Evolutionary conservation across 148 eudicot species (phyloP).

Genomic region (Amaranthus cruentus): DNA sequence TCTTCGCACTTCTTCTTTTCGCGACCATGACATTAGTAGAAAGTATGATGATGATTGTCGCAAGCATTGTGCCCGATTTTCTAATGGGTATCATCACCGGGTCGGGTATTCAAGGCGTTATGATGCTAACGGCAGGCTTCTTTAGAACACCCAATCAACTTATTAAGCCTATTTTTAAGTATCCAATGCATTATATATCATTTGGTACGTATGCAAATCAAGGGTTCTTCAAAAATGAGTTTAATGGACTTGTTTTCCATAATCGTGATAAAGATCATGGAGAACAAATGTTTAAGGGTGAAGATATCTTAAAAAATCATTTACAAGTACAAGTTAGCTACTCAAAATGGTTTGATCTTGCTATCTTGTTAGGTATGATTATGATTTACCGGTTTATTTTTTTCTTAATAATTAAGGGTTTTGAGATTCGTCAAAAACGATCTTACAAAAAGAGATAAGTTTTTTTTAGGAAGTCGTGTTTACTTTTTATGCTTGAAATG

Average conservation of each 20-base stretch:
- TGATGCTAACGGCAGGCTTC: slow-evolving; percentile 39
- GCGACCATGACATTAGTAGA: slow-evolving; percentile 32
- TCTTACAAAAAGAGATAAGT: too few species aligned
- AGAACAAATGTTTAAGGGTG: slow-evolving; percentile 21
- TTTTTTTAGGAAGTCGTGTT: too few species aligned
- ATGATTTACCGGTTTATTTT: slow-evolving; percentile 39
- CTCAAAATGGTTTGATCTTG: slow-evolving; percentile 50
- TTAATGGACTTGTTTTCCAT: slow-evolving; percentile 27
- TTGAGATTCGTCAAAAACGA: slow-evolving; percentile 14
- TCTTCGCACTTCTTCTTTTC: slow-evolving; percentile 24
- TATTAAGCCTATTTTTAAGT: slow-evolving; percentile 32
- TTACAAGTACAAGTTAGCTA: slow-evolving; percentile 48
- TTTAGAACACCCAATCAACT: slow-evolving; percentile 35
- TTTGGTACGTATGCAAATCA: slow-evolving; percentile 33
- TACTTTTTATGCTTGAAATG: too few species aligned
- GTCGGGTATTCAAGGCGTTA: slow-evolving; percentile 40
- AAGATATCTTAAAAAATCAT: slow-evolving; percentile 27
- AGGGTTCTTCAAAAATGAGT: slow-evolving; percentile 41
- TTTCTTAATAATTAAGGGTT: slow-evolving; percentile 28
- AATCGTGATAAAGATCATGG: slow-evolving; percentile 3
- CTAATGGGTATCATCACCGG: slow-evolving; percentile 39
- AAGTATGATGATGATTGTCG: slow-evolving; percentile 48
- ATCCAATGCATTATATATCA: slow-evolving; percentile 32
- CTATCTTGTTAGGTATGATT: slow-evolving; percentile 43
- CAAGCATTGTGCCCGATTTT: slow-evolving; percentile 34